Conservation (phyloP, 495 filamentous ascomycete species). For the Daldinia caldariorum region DNA sequence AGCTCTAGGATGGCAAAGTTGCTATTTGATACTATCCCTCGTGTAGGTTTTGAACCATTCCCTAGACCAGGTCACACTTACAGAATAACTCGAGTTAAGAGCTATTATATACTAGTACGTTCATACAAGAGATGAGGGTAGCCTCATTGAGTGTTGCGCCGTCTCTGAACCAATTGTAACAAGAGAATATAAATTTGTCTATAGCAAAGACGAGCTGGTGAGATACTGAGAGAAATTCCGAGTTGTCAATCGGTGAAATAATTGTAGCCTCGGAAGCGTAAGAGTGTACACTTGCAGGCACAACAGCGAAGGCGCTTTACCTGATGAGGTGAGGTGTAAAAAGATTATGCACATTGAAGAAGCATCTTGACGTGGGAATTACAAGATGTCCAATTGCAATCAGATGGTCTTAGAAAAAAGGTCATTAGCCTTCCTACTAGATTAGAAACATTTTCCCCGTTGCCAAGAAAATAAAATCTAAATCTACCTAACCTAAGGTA, state of each 20-base stretch:
- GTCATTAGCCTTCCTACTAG: slow-evolving; percentile 24
- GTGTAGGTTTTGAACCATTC: too few relatives aligned
- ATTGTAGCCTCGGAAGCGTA: background rate
- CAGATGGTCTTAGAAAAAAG: slow-evolving; percentile 27
- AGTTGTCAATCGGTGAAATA: background rate
- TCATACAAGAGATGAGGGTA: too few relatives aligned
- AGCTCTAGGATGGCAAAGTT: too few relatives aligned
- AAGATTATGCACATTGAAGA: background rate
- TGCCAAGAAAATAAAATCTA: slow-evolving; percentile 40
- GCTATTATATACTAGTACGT: too few relatives aligned
- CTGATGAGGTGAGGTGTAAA: background rate
- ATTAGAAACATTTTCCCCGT: slow-evolving; percentile 29
- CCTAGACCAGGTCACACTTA: too few relatives aligned
- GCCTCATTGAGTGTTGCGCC: too few relatives aligned
- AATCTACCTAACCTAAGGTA: slow-evolving; percentile 39
- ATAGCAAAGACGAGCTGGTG: background rate
- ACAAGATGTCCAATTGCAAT: slow-evolving; percentile 26
- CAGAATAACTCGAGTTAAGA: too few relatives aligned
- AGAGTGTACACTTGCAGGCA: background rate
- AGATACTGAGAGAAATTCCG: background rate
- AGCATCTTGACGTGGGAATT: slow-evolving; percentile 3
- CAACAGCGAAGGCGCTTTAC: background rate
- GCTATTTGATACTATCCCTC: too few relatives aligned
- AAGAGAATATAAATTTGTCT: background rate
- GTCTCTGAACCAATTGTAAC: too few relatives aligned